These are phyloP conservation scores for Suhomyces emberorum DNA, from an alignment of 805 yeast species.

Conservation along the genomic window DNA sequence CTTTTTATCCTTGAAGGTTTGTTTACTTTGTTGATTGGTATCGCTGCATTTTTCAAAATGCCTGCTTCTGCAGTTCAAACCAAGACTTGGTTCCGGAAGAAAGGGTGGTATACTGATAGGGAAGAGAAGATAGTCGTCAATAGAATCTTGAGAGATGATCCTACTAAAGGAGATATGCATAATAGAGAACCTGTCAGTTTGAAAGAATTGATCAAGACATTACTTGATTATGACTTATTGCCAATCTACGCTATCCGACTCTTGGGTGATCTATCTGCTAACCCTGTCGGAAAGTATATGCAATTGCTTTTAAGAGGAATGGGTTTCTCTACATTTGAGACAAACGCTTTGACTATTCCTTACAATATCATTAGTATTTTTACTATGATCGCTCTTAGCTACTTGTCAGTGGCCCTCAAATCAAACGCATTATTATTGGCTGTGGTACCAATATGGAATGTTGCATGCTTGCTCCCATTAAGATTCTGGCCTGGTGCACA, in stretches of 20 bases:
- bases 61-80: conserved; percentile 48
- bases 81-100: conserved; percentile 16
- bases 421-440: conserved; percentile 14
- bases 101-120: conserved; percentile 27
- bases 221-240: conserved; percentile 25
- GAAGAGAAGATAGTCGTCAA: conserved; percentile 30
- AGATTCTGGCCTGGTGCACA: conserved; percentile 45
- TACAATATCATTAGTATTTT: conserved; percentile 26
- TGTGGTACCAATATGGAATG: conserved; percentile 15
- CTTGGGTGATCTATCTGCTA: conserved; percentile 18
- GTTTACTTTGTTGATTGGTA: conserved; percentile 18
- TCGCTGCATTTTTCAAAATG: conserved; percentile 35
- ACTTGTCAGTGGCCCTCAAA: conserved; percentile 22
- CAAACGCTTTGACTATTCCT: conserved; percentile 54
- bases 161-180: conserved; percentile 30
- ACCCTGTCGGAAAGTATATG: conserved; percentile 13
- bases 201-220: conserved; percentile 16
- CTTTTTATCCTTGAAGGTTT: conserved; percentile 22
- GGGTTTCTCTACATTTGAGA: conserved; percentile 52
- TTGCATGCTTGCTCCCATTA: conserved; percentile 20
- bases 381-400: conserved; percentile 19
- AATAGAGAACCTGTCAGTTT: conserved; percentile 24
- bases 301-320: conserved; percentile 20
- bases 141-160: conserved; percentile 28
- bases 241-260: conserved; percentile 25